A percentile compares a stretch with the other conserved stretches of the same genome.
phyloP scores from a whole-genome alignment of 1,139 yeast species.

The Hanseniaspora uvarum region DNA sequence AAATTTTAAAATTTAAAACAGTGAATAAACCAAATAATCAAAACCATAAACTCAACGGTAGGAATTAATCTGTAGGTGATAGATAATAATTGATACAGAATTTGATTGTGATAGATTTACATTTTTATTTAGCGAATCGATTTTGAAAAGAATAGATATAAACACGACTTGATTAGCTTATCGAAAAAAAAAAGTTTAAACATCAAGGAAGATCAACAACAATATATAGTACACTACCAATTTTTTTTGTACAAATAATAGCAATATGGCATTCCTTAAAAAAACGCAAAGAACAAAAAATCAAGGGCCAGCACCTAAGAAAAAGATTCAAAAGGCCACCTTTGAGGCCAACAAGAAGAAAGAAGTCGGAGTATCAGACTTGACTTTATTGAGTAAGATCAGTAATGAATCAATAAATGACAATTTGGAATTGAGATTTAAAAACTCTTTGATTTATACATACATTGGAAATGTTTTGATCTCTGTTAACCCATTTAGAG shows the following conservation, averaged over 20 bases:
- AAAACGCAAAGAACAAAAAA: constrained; percentile 60
- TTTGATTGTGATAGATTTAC: not conserved
- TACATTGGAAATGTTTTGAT: constrained; percentile 82
- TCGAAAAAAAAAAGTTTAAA: too few relatives aligned
- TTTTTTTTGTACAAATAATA: not conserved
- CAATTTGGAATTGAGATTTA: constrained; percentile 77
- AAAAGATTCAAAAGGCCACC: constrained; percentile 73
- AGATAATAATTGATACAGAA: too few relatives aligned
- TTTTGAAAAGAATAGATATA: not conserved
- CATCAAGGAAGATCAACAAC: too few relatives aligned
- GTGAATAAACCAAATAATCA: not conserved
- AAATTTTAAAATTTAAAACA: too few relatives aligned
- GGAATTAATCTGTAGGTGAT: not conserved
- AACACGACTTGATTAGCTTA: too few relatives aligned
- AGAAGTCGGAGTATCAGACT: constrained; percentile 94
- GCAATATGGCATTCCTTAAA: constrained; percentile 60
- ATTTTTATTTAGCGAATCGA: too few relatives aligned
- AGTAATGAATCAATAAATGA: constrained; percentile 90
- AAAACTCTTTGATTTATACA: constrained; percentile 81
- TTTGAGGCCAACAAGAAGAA: constrained; percentile 82
- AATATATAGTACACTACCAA: not conserved
- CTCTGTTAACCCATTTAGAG: constrained; percentile 93
- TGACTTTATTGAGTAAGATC: constrained; percentile 78
- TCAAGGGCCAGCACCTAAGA: constrained; percentile 42
- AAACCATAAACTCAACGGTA: too few relatives aligned